Conservation (phyloP, 2,329 filamentous ascomycete species). For the Aspergillus sp. region DNA sequence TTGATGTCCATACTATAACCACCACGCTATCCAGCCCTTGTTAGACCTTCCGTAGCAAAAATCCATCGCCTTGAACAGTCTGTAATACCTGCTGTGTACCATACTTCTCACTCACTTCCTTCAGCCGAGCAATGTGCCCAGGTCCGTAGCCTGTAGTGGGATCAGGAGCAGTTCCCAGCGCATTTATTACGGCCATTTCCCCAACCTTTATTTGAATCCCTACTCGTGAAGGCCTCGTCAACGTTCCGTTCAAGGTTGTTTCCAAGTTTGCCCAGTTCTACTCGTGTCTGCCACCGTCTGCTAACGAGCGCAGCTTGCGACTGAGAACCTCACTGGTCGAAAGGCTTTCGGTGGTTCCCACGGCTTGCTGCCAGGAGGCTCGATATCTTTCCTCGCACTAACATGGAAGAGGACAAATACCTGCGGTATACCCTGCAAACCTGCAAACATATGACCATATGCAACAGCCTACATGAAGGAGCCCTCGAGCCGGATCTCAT, state of each 20-base stretch:
- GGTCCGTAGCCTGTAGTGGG: conserved; percentile 17
- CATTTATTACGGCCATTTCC: no score
- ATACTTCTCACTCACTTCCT: conserved; percentile 15
- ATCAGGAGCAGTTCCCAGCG: no score
- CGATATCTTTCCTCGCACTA: conserved; percentile 12
- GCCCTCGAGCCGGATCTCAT: conserved; percentile 8
- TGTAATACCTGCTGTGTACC: conserved; percentile 22
- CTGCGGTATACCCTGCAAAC: conserved; percentile 18
- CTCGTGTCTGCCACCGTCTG: conserved; percentile 2
- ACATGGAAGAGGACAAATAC: conserved; percentile 16
- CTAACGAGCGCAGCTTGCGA: not conserved
- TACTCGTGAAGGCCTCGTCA: conserved; percentile 2
- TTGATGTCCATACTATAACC: no score
- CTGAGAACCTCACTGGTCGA: conserved; percentile 3
- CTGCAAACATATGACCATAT: conserved; percentile 18
- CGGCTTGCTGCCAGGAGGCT: conserved; percentile 1
- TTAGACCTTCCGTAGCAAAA: not conserved
- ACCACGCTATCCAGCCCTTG: not conserved
- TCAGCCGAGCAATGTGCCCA: conserved; percentile 15
- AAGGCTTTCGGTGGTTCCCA: conserved; percentile 4
- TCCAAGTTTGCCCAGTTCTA: conserved; percentile 1
- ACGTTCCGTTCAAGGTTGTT: not conserved
- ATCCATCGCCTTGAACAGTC: conserved; percentile 13
- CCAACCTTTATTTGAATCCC: conserved; percentile 7
- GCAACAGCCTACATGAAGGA: conserved; percentile 9